Evolutionary conservation across 495 filamentous ascomycete genomes (phyloP).

Genomic region (Neurospora sp.): DNA sequence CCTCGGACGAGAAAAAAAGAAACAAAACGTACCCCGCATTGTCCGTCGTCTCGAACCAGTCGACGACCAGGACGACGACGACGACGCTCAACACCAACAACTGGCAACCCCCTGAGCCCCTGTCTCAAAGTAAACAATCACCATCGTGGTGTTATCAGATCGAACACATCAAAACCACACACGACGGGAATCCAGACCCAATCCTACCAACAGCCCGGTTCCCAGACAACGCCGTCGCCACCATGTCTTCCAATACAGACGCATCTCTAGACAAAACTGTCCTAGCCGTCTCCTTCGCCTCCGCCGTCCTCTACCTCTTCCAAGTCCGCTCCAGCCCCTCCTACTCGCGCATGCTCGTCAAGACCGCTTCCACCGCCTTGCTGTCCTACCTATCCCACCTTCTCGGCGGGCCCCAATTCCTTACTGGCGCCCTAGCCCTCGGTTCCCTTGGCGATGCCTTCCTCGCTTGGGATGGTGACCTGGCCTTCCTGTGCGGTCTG

Average conservation of each 20-base stretch:
- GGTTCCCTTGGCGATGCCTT: constrained; percentile 17
- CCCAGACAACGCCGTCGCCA: background rate
- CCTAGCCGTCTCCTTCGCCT: constrained; percentile 12
- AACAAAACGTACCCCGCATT: background rate
- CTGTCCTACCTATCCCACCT: constrained; percentile 7
- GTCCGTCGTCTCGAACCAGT: background rate
- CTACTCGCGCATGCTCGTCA: constrained; percentile 9
- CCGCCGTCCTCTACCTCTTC: constrained; percentile 11
- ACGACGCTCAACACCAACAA: background rate
- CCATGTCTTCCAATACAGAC: constrained; percentile 1
- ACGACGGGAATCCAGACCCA: background rate
- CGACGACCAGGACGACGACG: background rate
- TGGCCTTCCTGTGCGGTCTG: constrained; percentile 14
- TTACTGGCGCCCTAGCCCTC: constrained; percentile 12
- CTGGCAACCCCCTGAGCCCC: background rate
- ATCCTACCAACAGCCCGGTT: background rate
- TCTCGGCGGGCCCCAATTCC: background rate
- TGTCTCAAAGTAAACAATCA: background rate
- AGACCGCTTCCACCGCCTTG: constrained; percentile 17
- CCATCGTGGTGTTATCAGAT: background rate
- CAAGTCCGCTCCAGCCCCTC: constrained; percentile 6
- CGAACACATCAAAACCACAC: background rate
- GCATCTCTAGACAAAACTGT: background rate
- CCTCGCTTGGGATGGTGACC: constrained; percentile 16
- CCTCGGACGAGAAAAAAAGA: background rate